Percentiles rank a stretch among this genome's conserved stretches.
phyloP scores from a whole-genome alignment of 768 basidiomycete genomes.

The Leccinum longicurvipes region DNA sequence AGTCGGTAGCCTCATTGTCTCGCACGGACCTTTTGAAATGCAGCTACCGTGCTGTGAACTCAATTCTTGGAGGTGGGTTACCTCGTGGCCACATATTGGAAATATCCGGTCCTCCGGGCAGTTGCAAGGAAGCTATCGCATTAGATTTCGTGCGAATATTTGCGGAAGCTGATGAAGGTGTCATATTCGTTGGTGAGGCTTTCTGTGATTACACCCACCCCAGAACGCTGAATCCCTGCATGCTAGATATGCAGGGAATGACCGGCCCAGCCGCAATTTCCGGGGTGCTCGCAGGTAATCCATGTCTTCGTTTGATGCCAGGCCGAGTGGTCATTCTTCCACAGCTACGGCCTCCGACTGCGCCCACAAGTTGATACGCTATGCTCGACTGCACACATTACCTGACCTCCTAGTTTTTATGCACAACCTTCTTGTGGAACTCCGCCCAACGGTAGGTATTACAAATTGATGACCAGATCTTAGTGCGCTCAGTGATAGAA shows the following conservation, averaged over 20 bases:
- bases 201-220: neutral
- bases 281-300: conserved; percentile 26
- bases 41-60: conserved; percentile 49
- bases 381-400: conserved; percentile 40
- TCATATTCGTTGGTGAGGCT: conserved; percentile 60
- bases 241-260: conserved; percentile 50
- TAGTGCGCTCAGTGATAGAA: conserved; percentile 13
- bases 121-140: conserved; percentile 57
- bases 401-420: conserved; percentile 58
- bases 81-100: conserved; percentile 61
- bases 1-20: conserved; percentile 51
- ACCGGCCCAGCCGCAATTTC: conserved; percentile 36
- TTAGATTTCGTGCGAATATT: conserved; percentile 49
- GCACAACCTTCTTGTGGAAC: conserved; percentile 46
- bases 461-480: conserved; percentile 9
- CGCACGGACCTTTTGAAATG: conserved; percentile 15
- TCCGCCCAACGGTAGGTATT: conserved; percentile 47
- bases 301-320: conserved; percentile 7
- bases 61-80: conserved; percentile 62
- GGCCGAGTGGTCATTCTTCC: conserved; percentile 4
- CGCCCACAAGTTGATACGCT: conserved; percentile 22
- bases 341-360: conserved; percentile 43
- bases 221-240: conserved; percentile 5
- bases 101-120: conserved; percentile 74
- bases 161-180: conserved; percentile 44